A percentile compares a stretch with the other conserved stretches of the same genome.
phyloP scores from a whole-genome alignment of 768 basidiomycete species.

The Hebeloma cylindrosporum region DNA sequence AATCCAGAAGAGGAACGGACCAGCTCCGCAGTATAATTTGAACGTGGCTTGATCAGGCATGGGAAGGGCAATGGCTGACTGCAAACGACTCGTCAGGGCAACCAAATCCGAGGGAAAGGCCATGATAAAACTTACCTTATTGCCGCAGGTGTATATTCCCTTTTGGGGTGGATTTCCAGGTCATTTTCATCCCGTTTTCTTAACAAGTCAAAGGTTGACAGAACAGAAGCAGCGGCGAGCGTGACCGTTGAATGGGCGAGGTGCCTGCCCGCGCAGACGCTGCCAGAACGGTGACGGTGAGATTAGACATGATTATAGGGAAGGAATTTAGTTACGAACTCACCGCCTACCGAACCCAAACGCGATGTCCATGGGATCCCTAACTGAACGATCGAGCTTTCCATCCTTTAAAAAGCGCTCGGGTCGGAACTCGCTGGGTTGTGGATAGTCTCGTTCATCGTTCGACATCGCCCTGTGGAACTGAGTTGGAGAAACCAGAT shows the following conservation, averaged over 20 bases:
- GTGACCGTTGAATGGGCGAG: conserved; percentile 26
- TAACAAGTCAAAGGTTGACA: conserved; percentile 25
- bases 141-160: conserved; percentile 13
- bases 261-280: conserved; percentile 34
- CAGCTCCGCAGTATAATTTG: conserved; percentile 12
- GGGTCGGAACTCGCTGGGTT: conserved; percentile 39
- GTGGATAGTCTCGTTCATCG: conserved; percentile 30
- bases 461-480: conserved; percentile 31
- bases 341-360: conserved; percentile 40
- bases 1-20: too few relatives aligned
- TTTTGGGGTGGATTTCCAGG: conserved; percentile 12
- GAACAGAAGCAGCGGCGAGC: conserved; percentile 24
- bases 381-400: conserved; percentile 29
- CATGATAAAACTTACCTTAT: conserved; percentile 7
- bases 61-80: conserved; percentile 27
- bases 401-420: conserved; percentile 44
- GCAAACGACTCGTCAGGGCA: too few relatives aligned
- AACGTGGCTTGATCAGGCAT: conserved; percentile 28
- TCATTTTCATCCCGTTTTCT: conserved; percentile 21
- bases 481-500: neutral
- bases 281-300: conserved; percentile 7
- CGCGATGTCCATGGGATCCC: conserved; percentile 32
- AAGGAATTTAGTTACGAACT: too few relatives aligned
- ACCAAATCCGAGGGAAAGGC: neutral
- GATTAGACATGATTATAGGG: neutral